These are phyloP conservation scores for Globisporangium barbulae DNA, from an alignment of 352 stramenopile species.

Conservation along the genomic window DNA sequence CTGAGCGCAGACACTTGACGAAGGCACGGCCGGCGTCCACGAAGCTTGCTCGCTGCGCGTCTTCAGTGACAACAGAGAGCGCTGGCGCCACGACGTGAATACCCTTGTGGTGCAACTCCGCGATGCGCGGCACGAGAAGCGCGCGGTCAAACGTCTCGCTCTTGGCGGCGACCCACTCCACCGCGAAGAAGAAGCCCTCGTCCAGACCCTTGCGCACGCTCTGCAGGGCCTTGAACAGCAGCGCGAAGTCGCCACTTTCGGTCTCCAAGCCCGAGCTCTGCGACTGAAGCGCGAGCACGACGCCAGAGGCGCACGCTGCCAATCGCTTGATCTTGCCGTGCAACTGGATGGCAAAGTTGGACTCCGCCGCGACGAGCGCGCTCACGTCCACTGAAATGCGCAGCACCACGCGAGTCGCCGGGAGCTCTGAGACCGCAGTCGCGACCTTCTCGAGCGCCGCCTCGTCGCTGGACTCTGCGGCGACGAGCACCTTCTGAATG, in stretches of 20 bases:
- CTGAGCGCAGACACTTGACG: slow-evolving; percentile 80
- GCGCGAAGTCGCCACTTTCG: slow-evolving; percentile 22
- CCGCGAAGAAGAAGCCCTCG: slow-evolving; percentile 48
- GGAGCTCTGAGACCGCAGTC: slow-evolving; percentile 61
- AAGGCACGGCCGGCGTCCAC: slow-evolving; percentile 52
- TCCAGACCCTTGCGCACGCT: slow-evolving; percentile 37
- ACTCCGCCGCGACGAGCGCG: slow-evolving; percentile 17
- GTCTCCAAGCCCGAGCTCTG: slow-evolving; percentile 17
- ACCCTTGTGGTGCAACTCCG: slow-evolving; percentile 53
- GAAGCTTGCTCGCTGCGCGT: slow-evolving; percentile 19
- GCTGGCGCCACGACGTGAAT: slow-evolving; percentile 50
- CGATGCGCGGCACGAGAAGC: slow-evolving; percentile 40
- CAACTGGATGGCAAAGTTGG: slow-evolving; percentile 14
- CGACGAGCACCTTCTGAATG: slow-evolving; percentile 48
- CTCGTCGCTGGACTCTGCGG: slow-evolving; percentile 41
- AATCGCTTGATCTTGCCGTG: slow-evolving; percentile 39
- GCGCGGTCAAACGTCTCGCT: slow-evolving; percentile 21
- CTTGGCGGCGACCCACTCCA: slow-evolving; percentile 34
- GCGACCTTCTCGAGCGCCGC: slow-evolving; percentile 44
- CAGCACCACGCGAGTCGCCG: slow-evolving; percentile 55
- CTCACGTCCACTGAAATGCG: slow-evolving; percentile 42
- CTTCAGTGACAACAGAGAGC: slow-evolving; percentile 23
- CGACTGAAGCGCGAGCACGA: slow-evolving; percentile 41
- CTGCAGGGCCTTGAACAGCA: slow-evolving; percentile 29
- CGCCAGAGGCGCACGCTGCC: slow-evolving; percentile 28